Percentiles rank a stretch among this genome's conserved stretches.
These are phyloP conservation scores for Leccinum pellstonianum DNA, from an alignment of 768 basidiomycete genomes.

Conservation along the genomic window DNA sequence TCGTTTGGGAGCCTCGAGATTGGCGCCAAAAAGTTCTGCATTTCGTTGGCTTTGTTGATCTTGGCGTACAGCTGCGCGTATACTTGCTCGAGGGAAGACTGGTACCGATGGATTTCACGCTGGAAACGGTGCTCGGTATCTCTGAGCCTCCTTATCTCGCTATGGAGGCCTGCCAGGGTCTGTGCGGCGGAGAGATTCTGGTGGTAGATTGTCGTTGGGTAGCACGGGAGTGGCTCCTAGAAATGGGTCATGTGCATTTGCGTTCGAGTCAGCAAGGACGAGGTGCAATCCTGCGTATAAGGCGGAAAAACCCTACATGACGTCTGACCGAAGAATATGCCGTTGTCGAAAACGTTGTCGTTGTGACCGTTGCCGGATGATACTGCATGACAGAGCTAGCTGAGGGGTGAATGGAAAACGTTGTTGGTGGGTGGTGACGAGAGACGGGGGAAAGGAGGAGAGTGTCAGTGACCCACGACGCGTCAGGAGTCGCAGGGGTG, in stretches of 20 bases:
- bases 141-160: conserved; percentile 19
- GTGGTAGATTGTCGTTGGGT: conserved; percentile 17
- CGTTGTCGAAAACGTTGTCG: conserved; percentile 11
- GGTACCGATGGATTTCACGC: conserved; percentile 15
- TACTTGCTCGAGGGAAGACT: conserved; percentile 15
- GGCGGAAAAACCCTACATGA: conserved; percentile 17
- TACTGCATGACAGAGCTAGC: conserved; percentile 14
- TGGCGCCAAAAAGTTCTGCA: conserved; percentile 31
- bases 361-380: neutral
- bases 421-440: conserved; percentile 12
- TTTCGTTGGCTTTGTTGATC: conserved; percentile 28
- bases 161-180: conserved; percentile 18
- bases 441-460: conserved; percentile 5
- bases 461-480: conserved; percentile 12
- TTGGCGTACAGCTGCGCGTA: conserved; percentile 16
- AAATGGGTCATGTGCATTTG: neutral
- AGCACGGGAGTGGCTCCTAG: conserved; percentile 18
- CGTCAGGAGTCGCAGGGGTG: conserved; percentile 4
- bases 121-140: conserved; percentile 17
- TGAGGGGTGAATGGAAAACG: neutral
- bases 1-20: conserved; percentile 32
- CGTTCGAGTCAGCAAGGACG: neutral
- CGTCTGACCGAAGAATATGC: conserved; percentile 22
- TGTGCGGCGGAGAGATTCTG: conserved; percentile 19
- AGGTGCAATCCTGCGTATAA: neutral